A percentile compares a stretch with the other conserved stretches of the same genome.
phyloP scores from a whole-genome alignment of 306 rosid genomes.

The Bauhinia variegata region DNA sequence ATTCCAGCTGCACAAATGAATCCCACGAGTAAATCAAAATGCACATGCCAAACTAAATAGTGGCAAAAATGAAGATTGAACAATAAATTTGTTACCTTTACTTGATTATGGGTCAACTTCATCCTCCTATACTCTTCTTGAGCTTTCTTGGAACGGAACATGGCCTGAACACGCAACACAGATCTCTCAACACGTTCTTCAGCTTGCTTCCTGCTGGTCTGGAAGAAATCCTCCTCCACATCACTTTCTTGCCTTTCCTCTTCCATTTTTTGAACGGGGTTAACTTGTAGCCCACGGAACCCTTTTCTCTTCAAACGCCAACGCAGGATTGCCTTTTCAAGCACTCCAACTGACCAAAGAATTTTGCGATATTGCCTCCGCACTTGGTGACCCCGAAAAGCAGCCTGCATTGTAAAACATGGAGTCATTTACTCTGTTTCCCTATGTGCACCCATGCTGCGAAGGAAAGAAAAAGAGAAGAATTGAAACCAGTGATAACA shows the following conservation, averaged over 20 bases:
- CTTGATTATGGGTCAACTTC: slow-evolving; percentile 74
- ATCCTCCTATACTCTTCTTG: slow-evolving; percentile 88
- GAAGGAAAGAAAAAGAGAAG: too few species aligned
- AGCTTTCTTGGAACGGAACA: slow-evolving; percentile 94
- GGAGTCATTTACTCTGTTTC: slow-evolving; percentile 25
- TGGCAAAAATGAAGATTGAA: slow-evolving; percentile 4
- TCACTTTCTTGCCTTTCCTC: slow-evolving; percentile 55
- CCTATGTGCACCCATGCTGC: too few species aligned
- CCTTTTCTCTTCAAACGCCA: slow-evolving; percentile 95
- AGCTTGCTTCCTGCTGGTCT: slow-evolving; percentile 76
- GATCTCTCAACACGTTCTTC: slow-evolving; percentile 80
- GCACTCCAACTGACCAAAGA: slow-evolving; percentile 87
- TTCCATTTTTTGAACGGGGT: slow-evolving; percentile 32
- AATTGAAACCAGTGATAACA: slow-evolving; percentile 1
- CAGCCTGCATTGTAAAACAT: slow-evolving; percentile 66
- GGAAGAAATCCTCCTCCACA: slow-evolving; percentile 79
- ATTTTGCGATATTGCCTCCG: slow-evolving; percentile 79
- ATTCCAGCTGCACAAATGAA: slow-evolving; percentile 70
- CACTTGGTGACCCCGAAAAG: slow-evolving; percentile 73
- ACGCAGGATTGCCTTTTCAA: slow-evolving; percentile 87
- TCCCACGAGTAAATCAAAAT: slow-evolving; percentile 18
- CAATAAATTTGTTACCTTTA: slow-evolving; percentile 55
- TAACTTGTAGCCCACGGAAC: slow-evolving; percentile 79
- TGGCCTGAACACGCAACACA: slow-evolving; percentile 75
- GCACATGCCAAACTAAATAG: slow-evolving; percentile 14